These are phyloP conservation scores for Rostrohypoxylon terebratum DNA, from an alignment of 495 filamentous ascomycete species.

Conservation along the genomic window DNA sequence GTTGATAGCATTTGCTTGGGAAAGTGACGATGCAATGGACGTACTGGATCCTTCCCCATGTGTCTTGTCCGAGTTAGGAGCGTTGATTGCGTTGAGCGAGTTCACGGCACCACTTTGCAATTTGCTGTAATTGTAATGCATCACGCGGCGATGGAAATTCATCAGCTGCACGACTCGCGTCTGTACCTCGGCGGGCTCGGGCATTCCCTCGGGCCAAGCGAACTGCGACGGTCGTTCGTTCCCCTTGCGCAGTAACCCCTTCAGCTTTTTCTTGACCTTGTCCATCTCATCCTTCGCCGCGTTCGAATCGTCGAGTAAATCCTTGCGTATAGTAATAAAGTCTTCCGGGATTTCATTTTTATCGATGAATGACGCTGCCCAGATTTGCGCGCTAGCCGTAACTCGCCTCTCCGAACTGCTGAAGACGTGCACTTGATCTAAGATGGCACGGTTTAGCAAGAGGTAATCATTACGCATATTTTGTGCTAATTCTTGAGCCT, in stretches of 20 bases:
- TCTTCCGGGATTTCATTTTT: slow-evolving; percentile 86
- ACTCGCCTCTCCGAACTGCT: slow-evolving; percentile 95
- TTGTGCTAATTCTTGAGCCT: slow-evolving; percentile 91
- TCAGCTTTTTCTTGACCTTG: slow-evolving; percentile 99
- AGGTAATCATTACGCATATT: slow-evolving; percentile 96
- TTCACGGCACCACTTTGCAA: slow-evolving; percentile 72
- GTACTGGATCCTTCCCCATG: slow-evolving; percentile 53
- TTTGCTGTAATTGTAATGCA: slow-evolving; percentile 90
- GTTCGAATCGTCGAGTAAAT: slow-evolving; percentile 96
- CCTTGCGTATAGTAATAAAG: slow-evolving; percentile 88
- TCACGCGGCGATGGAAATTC: slow-evolving; percentile 94
- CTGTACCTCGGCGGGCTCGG: slow-evolving; percentile 91
- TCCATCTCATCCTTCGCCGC: slow-evolving; percentile 99
- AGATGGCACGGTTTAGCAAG: slow-evolving; percentile 89
- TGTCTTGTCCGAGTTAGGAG: slow-evolving; percentile 55
- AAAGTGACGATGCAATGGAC: slow-evolving; percentile 58
- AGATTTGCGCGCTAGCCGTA: slow-evolving; percentile 96
- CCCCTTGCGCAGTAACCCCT: slow-evolving; percentile 87
- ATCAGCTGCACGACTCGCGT: slow-evolving; percentile 93
- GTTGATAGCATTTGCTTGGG: slow-evolving; percentile 68
- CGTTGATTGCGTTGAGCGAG: slow-evolving; percentile 67
- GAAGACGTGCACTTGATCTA: slow-evolving; percentile 92
- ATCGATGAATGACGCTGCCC: slow-evolving; percentile 89
- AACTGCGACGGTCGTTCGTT: slow-evolving; percentile 91
- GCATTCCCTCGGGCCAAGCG: slow-evolving; percentile 95